Evolutionary conservation across 768 basidiomycete species (phyloP), one percentile per base, ranked within the genome.

Genomic region (Lepiota subincarnata): DNA sequence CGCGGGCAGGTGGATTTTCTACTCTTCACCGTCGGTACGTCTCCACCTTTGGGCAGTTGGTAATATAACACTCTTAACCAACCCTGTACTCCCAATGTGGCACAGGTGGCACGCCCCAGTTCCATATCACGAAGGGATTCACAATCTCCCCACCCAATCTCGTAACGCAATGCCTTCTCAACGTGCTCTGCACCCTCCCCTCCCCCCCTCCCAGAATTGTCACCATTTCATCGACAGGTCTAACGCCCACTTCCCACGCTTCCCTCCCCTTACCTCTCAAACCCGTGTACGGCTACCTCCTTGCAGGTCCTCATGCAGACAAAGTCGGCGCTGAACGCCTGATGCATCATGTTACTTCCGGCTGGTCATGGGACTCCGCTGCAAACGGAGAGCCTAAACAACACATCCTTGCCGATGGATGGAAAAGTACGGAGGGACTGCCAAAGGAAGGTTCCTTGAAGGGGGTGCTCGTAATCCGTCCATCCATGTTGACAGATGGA

Each of bases 401-500:
- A 6, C 72, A 76, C 0, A 69, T 84, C 16, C 68, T 86, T 36
- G 73, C 71, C 8, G 39, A 43, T 0, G 59, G 66, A 10, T 85
- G 83, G 84, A 66, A 64, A 40, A 48, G 68, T 12, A 62, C 64
- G 7, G 59, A 73, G 16, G 76, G 73, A 0, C 60, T 81, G 6
- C 82, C 79, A 0, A 61, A 58, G 6, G 53, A 62, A 3, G 83
- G 82, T 8, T 65, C 68, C 16, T 55, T 84, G 47, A 73, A 75
- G 58, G 63, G 69, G 1, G 66, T 78, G 1, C 64, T 82, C 7
- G 70, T 87, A 8, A 62, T 89, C 1, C 70, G 85, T 8, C 78
- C 86, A 3, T 79, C 82, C 36, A 19, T 85, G 28, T 63, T 87
- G 16, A 84, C 78, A 1, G 79, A 86, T 56, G 84, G 85, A 0